Percentiles rank a stretch among this genome's conserved stretches.
phyloP scores from a whole-genome alignment of 192 early-diverging fungal species.

The Entomortierella beljakovae region DNA sequence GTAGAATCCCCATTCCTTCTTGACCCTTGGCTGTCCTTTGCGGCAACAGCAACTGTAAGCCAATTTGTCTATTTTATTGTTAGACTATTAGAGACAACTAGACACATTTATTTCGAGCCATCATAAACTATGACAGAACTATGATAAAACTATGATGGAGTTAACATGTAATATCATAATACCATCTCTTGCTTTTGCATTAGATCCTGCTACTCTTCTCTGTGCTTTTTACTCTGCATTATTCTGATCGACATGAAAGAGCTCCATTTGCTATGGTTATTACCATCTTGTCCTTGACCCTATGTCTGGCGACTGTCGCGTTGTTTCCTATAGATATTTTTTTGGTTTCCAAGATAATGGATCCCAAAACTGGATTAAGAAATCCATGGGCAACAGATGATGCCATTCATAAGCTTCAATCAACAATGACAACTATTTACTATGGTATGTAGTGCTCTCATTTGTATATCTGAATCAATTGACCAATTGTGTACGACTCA shows the following conservation, averaged over 20 bases:
- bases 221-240: constrained; percentile 61
- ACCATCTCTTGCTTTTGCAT: background rate
- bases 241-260: constrained; percentile 61
- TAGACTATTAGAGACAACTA: too few species aligned
- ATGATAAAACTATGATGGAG: too few species aligned
- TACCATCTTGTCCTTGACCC: constrained; percentile 57
- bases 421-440: constrained; percentile 56
- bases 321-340: constrained; percentile 69
- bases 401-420: constrained; percentile 50
- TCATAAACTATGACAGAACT: too few species aligned
- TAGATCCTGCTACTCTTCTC: constrained; percentile 59
- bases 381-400: constrained; percentile 67
- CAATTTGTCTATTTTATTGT: too few species aligned
- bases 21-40: too few species aligned
- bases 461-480: background rate
- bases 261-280: constrained; percentile 64
- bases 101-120: too few species aligned
- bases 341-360: constrained; percentile 65
- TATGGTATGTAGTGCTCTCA: constrained; percentile 43
- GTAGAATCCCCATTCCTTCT: too few species aligned
- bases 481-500: background rate
- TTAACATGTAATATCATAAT: background rate
- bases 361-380: constrained; percentile 63
- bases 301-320: constrained; percentile 60
- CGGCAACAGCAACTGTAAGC: too few species aligned